These are phyloP conservation scores for Hansfordia pulvinata DNA, from an alignment of 2,329 filamentous ascomycete genomes.

Conservation along the genomic window DNA sequence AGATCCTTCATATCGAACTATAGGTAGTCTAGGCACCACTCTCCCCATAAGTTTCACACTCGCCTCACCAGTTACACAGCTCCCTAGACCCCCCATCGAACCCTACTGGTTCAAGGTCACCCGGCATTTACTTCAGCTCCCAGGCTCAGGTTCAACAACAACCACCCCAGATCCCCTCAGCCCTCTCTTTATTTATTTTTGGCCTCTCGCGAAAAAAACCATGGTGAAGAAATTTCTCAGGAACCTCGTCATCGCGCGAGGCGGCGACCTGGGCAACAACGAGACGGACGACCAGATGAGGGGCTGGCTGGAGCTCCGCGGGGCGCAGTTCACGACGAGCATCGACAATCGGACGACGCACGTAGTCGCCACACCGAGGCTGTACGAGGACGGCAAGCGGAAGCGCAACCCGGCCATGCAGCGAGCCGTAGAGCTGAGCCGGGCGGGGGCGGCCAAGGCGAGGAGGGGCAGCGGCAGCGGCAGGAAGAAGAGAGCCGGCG, in stretches of 20 bases:
- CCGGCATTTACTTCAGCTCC: not conserved
- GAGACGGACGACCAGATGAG: slow-evolving; percentile 41
- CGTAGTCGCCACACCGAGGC: slow-evolving; percentile 50
- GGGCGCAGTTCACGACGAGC: slow-evolving; percentile 39
- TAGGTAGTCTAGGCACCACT: too few species aligned
- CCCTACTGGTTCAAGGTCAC: not conserved
- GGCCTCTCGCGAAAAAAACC: not conserved
- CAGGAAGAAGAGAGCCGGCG: too few species aligned
- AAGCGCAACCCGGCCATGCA: slow-evolving; percentile 19
- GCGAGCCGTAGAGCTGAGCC: too few species aligned
- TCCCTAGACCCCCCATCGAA: not conserved
- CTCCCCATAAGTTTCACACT: too few species aligned
- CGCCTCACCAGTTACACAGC: not conserved
- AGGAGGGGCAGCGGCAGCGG: too few species aligned
- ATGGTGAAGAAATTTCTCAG: slow-evolving; percentile 29
- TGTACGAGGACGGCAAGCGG: slow-evolving; percentile 35
- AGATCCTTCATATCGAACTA: not conserved
- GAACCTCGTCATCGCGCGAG: slow-evolving; percentile 37
- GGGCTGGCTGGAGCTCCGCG: slow-evolving; percentile 50
- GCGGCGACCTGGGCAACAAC: slow-evolving; percentile 38
- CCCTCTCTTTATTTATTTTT: slow-evolving; percentile 2
- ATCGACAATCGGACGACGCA: slow-evolving; percentile 53
- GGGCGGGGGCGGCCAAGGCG: too few species aligned
- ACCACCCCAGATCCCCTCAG: not conserved
- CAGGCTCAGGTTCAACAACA: not conserved